Conservation (phyloP, 768 basidiomycete genomes). For the Cystofilobasidium capitatum region DNA sequence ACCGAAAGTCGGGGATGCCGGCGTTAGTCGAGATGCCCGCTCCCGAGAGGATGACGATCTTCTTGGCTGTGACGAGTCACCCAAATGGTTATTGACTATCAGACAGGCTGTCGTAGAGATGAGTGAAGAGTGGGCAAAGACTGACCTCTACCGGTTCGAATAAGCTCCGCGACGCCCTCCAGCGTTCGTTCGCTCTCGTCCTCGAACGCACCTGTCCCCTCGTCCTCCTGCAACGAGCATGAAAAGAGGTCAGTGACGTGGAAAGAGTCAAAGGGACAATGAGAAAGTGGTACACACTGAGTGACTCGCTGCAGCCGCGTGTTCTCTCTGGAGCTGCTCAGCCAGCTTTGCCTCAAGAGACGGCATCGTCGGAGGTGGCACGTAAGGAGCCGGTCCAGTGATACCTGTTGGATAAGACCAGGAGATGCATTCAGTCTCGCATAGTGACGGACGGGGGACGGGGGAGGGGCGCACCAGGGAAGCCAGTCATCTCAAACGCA, state of each 20-base stretch:
- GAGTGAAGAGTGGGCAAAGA: neutral
- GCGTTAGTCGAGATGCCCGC: conserved; percentile 28
- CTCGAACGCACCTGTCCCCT: neutral
- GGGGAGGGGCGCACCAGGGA: neutral
- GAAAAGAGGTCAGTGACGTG: too few species aligned
- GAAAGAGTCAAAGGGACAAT: neutral
- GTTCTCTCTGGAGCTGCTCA: neutral
- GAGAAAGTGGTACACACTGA: neutral
- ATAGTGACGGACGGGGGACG: neutral
- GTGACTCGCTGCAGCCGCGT: neutral
- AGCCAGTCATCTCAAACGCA: neutral
- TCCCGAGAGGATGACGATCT: conserved; percentile 23
- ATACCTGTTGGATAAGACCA: neutral
- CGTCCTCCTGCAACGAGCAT: neutral
- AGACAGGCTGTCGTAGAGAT: too few species aligned
- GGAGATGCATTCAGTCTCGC: neutral
- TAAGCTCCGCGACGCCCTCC: conserved; percentile 15
- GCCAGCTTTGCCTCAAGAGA: conserved; percentile 1
- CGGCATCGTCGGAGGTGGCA: neutral
- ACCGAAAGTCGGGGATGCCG: conserved; percentile 75
- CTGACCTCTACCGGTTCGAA: conserved; percentile 16
- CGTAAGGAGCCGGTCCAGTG: too few species aligned
- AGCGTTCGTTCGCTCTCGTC: conserved; percentile 14
- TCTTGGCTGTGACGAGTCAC: neutral
- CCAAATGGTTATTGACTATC: too few species aligned